Conservation (phyloP, 768 basidiomycete species). For the Trametes coccinea region DNA sequence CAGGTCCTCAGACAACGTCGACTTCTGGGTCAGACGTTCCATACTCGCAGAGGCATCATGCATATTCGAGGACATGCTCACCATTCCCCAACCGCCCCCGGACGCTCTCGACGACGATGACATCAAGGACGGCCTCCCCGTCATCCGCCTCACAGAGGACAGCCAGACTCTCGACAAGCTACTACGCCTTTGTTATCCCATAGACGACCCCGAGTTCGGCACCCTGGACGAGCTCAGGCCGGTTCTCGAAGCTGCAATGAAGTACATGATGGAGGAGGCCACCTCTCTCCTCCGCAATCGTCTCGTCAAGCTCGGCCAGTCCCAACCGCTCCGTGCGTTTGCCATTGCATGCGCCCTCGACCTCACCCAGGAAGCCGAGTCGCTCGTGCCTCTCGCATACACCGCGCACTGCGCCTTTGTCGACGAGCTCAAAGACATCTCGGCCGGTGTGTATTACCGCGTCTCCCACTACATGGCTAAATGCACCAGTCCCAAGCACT, state of each 20-base stretch:
- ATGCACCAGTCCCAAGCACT: conserved; percentile 3
- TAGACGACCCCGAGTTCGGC: conserved; percentile 16
- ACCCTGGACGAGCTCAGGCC: conserved; percentile 20
- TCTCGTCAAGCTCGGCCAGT: conserved; percentile 17
- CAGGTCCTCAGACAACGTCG: conserved; percentile 20
- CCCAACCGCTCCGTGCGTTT: conserved; percentile 19
- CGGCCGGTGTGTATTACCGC: conserved; percentile 20
- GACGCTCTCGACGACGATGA: conserved; percentile 13
- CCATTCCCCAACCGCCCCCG: conserved; percentile 18
- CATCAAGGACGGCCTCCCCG: conserved; percentile 13
- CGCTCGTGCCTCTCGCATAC: conserved; percentile 12
- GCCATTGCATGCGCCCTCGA: conserved; percentile 15
- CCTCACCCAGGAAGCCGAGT: conserved; percentile 11
- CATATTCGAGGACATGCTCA: conserved; percentile 27
- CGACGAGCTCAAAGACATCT: conserved; percentile 15
- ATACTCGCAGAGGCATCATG: conserved; percentile 21
- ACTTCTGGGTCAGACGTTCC: conserved; percentile 19
- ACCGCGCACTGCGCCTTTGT: conserved; percentile 11
- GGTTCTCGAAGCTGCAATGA: conserved; percentile 25
- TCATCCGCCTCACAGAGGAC: conserved; percentile 21
- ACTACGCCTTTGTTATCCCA: conserved; percentile 24
- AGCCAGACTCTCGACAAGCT: conserved; percentile 18
- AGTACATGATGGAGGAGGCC: conserved; percentile 26
- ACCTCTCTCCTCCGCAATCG: conserved; percentile 14
- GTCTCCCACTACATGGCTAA: conserved; percentile 15